Base-by-base conservation (phyloP, 495 filamentous ascomycete species). In the Trypethelium eluteriae region DNA sequence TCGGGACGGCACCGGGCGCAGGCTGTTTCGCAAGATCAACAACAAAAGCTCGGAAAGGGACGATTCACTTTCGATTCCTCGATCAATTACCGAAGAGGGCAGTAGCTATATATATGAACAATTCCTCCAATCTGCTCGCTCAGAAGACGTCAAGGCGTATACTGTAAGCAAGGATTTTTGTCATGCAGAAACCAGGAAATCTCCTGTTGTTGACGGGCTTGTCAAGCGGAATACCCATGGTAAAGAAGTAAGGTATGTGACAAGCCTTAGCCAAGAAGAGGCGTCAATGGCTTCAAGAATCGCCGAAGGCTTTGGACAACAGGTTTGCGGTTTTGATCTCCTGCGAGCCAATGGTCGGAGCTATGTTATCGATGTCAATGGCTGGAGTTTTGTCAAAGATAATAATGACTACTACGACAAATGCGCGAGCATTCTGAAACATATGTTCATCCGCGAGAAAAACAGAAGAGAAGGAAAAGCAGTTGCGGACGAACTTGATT, bases 351-450 rank as follows among this genome's bases (percentile, higher is more conserved):
- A 84, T 36, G 90, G 90, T 16, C 91, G 88, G 76, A 98, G 93
- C 75, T 98, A 90, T 77, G 94, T 99, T 14, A 98, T 99, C 68
- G 94, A 99, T 73, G 95, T 99, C 67, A 99, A 99, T 76, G 94
- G 94, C 18, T 99, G 94, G 94, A 97, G 93, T 72, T 99, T 99
- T 73, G 94, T 99, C 73, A 99, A 99, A 76, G 94, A 99, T 76
- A 99, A 99, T 73, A 92, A 96, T 57, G 92, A 95, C 59, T 99
- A 99, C 71, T 99, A 99, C 71, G 90, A 98, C 72, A 89, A 89
- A 72, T 93, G 88, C 70, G 87, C 94, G 14, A 85, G 78, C 62
- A 96, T 98, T 64, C 79, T 99, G 44, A 88, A 86, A 70, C 85
- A 94, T 7, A 90, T 90, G 74, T 99, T 98, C 72, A 78, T 93